Conservation (phyloP, 78 protist species). For the Thecamonas trahens region DNA sequence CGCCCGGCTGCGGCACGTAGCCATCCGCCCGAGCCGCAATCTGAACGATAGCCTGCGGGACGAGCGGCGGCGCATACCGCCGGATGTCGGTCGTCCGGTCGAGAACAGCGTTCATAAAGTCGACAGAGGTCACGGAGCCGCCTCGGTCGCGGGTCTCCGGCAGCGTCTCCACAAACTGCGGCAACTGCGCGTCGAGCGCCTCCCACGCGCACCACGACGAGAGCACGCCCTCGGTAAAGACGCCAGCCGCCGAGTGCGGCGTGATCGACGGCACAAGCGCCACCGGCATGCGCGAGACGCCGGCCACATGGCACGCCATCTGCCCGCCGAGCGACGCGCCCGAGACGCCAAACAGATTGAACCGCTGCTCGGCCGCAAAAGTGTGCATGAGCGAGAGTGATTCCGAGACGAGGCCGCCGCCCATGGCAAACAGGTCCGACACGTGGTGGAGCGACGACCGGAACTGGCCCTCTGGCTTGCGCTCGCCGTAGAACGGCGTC, state of each 20-base stretch:
- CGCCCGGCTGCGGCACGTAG: slow-evolving; percentile 1
- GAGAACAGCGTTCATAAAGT: too few relatives aligned
- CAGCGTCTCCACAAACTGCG: not conserved
- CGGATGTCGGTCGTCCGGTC: not conserved
- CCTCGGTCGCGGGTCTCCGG: not conserved
- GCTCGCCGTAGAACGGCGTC: slow-evolving; percentile 1
- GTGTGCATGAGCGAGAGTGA: not conserved
- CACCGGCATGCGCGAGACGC: not conserved
- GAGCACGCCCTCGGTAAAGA: not conserved
- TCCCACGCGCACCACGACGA: not conserved
- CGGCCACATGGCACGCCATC: not conserved
- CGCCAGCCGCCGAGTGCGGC: not conserved
- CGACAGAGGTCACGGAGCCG: not conserved
- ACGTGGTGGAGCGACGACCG: slow-evolving; percentile 1
- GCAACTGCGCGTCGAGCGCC: not conserved
- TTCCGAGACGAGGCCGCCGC: not conserved
- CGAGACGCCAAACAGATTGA: not conserved
- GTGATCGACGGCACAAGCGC: not conserved
- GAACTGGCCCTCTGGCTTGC: not conserved
- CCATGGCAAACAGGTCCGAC: slow-evolving; percentile 1
- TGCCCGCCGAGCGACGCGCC: not conserved
- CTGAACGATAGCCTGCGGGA: not conserved
- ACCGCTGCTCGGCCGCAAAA: not conserved
- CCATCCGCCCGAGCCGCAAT: not conserved
- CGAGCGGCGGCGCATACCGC: not conserved